Evolutionary conservation across 768 basidiomycete genomes (phyloP).

Genomic region (Kwoniella bestiolae): DNA sequence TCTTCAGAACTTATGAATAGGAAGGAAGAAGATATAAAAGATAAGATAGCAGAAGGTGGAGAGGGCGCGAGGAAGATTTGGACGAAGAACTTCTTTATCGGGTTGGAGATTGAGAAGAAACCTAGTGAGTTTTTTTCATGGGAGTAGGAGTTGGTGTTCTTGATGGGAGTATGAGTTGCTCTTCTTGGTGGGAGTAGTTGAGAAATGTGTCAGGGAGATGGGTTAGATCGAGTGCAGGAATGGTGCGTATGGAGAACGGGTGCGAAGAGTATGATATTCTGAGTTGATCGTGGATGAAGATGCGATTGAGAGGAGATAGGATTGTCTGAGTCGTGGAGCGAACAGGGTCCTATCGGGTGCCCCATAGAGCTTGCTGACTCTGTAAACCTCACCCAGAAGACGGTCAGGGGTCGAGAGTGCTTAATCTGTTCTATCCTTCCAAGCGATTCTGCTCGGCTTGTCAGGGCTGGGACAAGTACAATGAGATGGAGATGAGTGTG

Average conservation of each 20-base stretch:
- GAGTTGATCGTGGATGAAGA: too few relatives aligned
- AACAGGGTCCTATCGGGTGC: too few relatives aligned
- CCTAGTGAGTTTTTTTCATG: constrained; percentile 66
- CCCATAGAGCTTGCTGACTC: background rate
- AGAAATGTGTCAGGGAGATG: too few relatives aligned
- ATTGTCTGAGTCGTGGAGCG: background rate
- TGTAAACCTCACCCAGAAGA: constrained; percentile 64
- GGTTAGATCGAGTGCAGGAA: too few relatives aligned
- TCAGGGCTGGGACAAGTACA: constrained; percentile 93
- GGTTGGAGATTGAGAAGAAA: constrained; percentile 87
- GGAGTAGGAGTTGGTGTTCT: background rate
- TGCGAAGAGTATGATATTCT: too few relatives aligned
- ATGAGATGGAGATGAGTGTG: constrained; percentile 90
- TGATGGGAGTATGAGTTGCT: too few relatives aligned
- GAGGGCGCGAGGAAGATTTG: constrained; percentile 68
- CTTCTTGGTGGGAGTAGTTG: too few relatives aligned
- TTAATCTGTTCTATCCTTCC: constrained; percentile 97
- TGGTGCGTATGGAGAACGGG: too few relatives aligned
- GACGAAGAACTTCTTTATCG: constrained; percentile 98
- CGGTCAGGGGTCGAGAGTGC: constrained; percentile 72
- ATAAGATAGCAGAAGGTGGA: constrained; percentile 61
- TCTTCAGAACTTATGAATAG: constrained; percentile 72
- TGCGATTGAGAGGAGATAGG: constrained; percentile 7
- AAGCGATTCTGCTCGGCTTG: constrained; percentile 92
- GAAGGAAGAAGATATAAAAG: constrained; percentile 61